phyloP scores from a whole-genome alignment of 371 early-diverging fungal species.

The Racocetra persica region DNA sequence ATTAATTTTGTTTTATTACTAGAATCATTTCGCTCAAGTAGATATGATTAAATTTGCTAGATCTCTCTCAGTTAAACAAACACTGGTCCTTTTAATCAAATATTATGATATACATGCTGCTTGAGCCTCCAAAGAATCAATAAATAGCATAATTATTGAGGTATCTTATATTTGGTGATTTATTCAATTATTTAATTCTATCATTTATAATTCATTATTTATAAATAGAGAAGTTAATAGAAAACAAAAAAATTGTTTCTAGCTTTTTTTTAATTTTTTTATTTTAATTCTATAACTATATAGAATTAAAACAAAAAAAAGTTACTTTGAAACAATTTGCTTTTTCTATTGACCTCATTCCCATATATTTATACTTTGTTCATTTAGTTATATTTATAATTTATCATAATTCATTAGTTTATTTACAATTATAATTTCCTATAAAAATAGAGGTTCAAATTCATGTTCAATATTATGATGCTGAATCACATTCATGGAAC shows the following conservation, averaged over 20 bases:
- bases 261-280: no score
- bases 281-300: no score
- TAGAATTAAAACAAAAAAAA: no score
- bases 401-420: background rate
- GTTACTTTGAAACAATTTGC: no score
- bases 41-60: background rate
- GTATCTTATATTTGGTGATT: constrained; percentile 44
- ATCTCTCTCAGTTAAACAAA: background rate
- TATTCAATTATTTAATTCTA: constrained; percentile 42
- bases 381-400: background rate
- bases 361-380: no score
- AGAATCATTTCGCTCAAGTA: background rate
- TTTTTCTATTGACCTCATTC: no score
- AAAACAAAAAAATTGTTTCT: no score
- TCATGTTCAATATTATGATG: constrained; percentile 40
- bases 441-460: constrained; percentile 41
- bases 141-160: constrained; percentile 44
- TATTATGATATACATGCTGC: constrained; percentile 54
- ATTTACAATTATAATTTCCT: background rate
- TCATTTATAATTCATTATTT: no score
- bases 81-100: constrained; percentile 40
- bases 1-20: background rate
- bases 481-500: constrained; percentile 1
- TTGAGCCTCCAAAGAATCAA: constrained; percentile 39
- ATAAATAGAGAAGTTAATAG: no score